Evolutionary conservation across 805 yeast species (phyloP).

Genomic region (Sugiyamaella americana): DNA sequence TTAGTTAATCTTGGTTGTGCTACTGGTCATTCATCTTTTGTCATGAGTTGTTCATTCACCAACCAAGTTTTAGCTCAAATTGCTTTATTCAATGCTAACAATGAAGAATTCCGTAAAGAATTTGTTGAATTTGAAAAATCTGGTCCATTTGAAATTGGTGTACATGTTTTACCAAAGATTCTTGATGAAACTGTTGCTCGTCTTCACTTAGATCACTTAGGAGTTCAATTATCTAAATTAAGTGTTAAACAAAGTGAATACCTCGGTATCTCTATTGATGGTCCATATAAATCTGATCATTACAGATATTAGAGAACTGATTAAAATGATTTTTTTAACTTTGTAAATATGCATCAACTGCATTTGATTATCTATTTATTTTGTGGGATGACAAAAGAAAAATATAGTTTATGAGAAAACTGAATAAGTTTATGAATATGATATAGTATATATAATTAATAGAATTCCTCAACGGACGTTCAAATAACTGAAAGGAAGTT

Average conservation of each 20-base stretch:
- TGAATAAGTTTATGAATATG: neutral
- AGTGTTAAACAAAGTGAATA: conserved; percentile 82
- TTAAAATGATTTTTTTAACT: neutral
- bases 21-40: conserved; percentile 98
- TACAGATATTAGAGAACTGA: conserved; percentile 75
- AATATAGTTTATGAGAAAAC: conserved; percentile 4
- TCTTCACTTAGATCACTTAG: conserved; percentile 91
- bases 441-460: conserved; percentile 3
- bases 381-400: conserved; percentile 6
- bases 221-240: conserved; percentile 77
- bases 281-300: conserved; percentile 97
- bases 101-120: conserved; percentile 69
- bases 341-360: conserved; percentile 29
- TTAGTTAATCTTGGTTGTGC: conserved; percentile 99
- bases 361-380: conserved; percentile 15
- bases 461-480: conserved; percentile 13
- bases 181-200: conserved; percentile 98
- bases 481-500: too few species aligned
- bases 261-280: conserved; percentile 84
- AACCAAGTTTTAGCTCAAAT: conserved; percentile 99
- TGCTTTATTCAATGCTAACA: conserved; percentile 87
- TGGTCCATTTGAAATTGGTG: conserved; percentile 87
- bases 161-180: conserved; percentile 94
- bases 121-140: conserved; percentile 88
- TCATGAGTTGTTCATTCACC: conserved; percentile 99